Evolutionary conservation across 805 yeast species (phyloP).

Genomic region (Schizosaccharomyces pombe): DNA sequence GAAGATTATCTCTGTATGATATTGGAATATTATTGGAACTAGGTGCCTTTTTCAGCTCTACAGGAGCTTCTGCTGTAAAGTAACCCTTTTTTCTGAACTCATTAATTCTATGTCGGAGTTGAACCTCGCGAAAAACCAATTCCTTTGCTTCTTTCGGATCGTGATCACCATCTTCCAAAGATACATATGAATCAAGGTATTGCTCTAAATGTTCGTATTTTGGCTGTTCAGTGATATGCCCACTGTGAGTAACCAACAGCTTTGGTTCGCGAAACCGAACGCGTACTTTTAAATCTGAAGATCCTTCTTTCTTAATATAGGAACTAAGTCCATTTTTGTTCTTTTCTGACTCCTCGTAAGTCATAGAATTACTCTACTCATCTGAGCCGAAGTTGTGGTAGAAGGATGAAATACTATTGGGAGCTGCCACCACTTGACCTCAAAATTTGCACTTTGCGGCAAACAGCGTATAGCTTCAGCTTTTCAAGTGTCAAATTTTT

Average conservation of each 20-base stretch:
- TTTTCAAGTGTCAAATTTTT: background rate
- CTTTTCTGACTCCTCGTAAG: background rate
- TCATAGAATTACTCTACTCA: conserved; percentile 2
- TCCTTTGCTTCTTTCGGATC: conserved; percentile 34
- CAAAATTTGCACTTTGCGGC: background rate
- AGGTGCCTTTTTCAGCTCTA: conserved; percentile 20
- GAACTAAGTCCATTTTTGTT: background rate
- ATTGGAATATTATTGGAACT: conserved; percentile 20
- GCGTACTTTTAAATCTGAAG: background rate
- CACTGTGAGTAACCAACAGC: conserved; percentile 36
- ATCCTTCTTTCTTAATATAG: background rate
- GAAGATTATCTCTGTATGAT: conserved; percentile 40
- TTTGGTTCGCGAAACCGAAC: conserved; percentile 15
- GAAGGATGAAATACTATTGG: background rate
- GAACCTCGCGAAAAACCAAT: conserved; percentile 31
- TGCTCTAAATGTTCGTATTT: conserved; percentile 20
- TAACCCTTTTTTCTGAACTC: conserved; percentile 21
- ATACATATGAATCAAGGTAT: conserved; percentile 31
- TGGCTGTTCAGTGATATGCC: conserved; percentile 27
- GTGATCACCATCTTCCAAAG: conserved; percentile 36
- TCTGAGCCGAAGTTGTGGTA: background rate
- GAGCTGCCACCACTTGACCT: background rate
- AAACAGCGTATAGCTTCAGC: background rate
- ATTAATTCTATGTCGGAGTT: conserved; percentile 22
- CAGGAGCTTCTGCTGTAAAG: conserved; percentile 18